Evolutionary conservation across 768 basidiomycete species (phyloP), one percentile per base, ranked within the genome.

Genomic region (Mycena indigotica): DNA sequence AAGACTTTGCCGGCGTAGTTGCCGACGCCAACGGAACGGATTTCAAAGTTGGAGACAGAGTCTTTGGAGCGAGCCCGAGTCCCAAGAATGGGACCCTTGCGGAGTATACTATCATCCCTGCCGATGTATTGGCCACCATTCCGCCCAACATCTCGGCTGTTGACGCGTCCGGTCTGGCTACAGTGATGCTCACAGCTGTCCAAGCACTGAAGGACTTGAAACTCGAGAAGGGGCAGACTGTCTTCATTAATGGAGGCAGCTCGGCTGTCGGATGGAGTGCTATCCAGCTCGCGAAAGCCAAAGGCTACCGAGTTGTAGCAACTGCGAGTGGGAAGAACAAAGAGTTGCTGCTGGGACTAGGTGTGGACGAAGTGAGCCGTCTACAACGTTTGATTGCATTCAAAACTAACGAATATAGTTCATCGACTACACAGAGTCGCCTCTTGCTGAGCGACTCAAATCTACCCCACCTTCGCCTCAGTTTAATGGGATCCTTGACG

Each of bases 241-340:
- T 92, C 3, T 80, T 91, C 62, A 74, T 93, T 65, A 86, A 88
- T 55, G 89, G 89, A 0, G 90, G 87, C 3, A 86, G 84, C 50
- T 83, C 86, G 1, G 72, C 84, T 13, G 86, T 90, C 1, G 90
- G 89, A 3, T 73, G 78, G n/a, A 81, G 80, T 62, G 89, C 87
- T 1, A 86, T 91, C 48, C 88, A 91, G 67, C 67, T 91, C 10
- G 87, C 89, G 6, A 91, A 90, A 66, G 77, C 81, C 1, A 75
- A 74, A 58, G 86, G 86, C 3, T 82, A 83, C 53, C 73, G 68
- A 50, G 87, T 91, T 4, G 73, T 80, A 2, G 82, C 82, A 0
- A 83, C 78, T 28, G 87, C 85, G 8, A 89, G 87, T 3, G 75
- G 67, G 1, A 81, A 77, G 67, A 90, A 89, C 58, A 80, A 82